Evolutionary conservation across 2,329 filamentous ascomycete genomes (phyloP).

Genomic region (Hypoxylon sp.): DNA sequence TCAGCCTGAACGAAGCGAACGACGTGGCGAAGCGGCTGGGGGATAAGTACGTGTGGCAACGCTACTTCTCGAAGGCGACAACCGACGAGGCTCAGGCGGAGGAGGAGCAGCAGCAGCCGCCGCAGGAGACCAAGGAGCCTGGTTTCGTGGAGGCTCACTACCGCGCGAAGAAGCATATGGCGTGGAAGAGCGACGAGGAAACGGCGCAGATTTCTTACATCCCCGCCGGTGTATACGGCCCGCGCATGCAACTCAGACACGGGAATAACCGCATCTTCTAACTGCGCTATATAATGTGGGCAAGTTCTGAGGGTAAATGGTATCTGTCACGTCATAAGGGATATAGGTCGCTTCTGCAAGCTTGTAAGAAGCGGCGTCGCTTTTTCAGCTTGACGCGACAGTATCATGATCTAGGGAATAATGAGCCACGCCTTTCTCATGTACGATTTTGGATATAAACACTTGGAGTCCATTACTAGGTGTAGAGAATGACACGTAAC

Average conservation of each 20-base stretch:
- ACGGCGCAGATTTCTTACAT: background rate
- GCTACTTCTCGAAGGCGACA: slow-evolving; percentile 40
- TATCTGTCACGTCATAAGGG: too few species aligned
- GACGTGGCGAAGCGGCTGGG: slow-evolving; percentile 68
- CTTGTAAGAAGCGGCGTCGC: too few species aligned
- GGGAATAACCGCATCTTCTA: background rate
- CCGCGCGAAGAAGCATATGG: background rate
- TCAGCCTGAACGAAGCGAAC: slow-evolving; percentile 67
- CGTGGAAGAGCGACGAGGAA: slow-evolving; percentile 13
- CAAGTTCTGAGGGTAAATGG: background rate
- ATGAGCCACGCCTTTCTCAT: too few species aligned
- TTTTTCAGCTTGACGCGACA: too few species aligned
- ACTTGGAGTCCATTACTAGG: too few species aligned
- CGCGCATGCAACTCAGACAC: background rate
- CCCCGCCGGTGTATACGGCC: background rate
- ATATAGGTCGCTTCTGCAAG: too few species aligned
- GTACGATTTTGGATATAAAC: too few species aligned
- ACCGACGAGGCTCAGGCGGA: slow-evolving; percentile 26
- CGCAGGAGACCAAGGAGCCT: slow-evolving; percentile 29
- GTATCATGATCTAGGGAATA: too few species aligned
- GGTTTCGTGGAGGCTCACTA: slow-evolving; percentile 39
- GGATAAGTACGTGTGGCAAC: slow-evolving; percentile 57
- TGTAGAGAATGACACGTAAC: too few species aligned
- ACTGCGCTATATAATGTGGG: background rate
- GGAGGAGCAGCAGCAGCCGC: slow-evolving; percentile 5